Conservation (phyloP, 225 moss, liverwort and hornwort genomes). For the Polytrichum formosum region DNA sequence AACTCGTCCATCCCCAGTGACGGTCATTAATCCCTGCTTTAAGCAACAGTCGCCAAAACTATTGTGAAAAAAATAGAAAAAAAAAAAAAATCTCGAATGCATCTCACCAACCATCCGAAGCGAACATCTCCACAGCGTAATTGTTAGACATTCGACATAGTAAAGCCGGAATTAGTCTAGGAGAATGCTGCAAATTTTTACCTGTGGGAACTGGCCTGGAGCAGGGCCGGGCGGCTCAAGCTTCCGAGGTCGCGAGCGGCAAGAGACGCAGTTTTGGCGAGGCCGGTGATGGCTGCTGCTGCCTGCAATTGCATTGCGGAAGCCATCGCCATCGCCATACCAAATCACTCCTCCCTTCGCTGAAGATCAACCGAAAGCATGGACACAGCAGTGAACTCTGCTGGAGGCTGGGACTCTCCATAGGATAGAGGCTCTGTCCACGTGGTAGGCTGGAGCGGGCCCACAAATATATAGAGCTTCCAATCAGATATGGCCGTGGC, state of each 20-base stretch:
- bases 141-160: background rate
- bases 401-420: background rate
- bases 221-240: constrained; percentile 20
- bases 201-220: constrained; percentile 26
- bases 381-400: background rate
- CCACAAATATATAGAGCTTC: background rate
- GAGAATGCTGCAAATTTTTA: background rate
- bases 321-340: constrained; percentile 22
- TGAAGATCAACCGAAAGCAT: background rate
- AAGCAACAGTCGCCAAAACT: background rate
- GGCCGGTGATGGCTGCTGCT: background rate
- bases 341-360: background rate
- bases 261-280: background rate
- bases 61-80: background rate
- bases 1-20: no score
- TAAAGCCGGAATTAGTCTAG: background rate
- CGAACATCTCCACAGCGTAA: background rate
- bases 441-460: background rate
- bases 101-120: background rate
- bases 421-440: background rate
- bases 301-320: constrained; percentile 36
- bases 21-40: no score
- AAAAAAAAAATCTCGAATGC: background rate
- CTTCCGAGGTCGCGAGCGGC: constrained; percentile 4
- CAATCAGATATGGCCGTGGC: background rate